Evolutionary conservation across 192 early-diverging fungal species (phyloP).

Genomic region (Phycomyces blakesleeanus): DNA sequence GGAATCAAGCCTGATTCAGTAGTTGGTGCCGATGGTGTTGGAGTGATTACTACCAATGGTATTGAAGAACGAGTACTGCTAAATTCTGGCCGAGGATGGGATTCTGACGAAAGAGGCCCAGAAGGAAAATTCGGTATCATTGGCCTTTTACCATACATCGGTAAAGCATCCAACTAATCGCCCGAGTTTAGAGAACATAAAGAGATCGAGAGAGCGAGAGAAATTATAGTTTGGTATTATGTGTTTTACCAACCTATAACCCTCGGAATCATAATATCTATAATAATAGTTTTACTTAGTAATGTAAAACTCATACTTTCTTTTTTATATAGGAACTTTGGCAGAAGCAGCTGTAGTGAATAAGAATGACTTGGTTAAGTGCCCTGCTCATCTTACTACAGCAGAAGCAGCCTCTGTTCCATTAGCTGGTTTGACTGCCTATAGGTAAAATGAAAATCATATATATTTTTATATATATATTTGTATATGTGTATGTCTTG

Average conservation of each 20-base stretch:
- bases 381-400: slow-evolving; percentile 55
- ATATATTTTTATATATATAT: no score
- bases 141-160: slow-evolving; percentile 25
- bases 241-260: no score
- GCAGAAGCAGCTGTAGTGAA: slow-evolving; percentile 50
- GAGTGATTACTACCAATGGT: slow-evolving; percentile 14
- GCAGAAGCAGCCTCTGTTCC: slow-evolving; percentile 66
- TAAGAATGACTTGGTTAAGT: slow-evolving; percentile 41
- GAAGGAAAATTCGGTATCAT: slow-evolving; percentile 47
- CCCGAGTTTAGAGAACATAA: no score
- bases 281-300: no score
- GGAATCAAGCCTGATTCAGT: slow-evolving; percentile 24
- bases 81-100: slow-evolving; percentile 38
- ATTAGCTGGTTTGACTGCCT: slow-evolving; percentile 61
- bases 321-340: slow-evolving; percentile 60
- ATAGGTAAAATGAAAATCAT: no score
- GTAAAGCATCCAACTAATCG: neutral
- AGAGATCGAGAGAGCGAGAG: no score
- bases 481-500: no score
- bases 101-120: slow-evolving; percentile 45
- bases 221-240: no score
- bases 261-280: no score
- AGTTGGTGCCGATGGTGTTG: slow-evolving; percentile 28
- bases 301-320: neutral
- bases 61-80: slow-evolving; percentile 5